phyloP scores from a whole-genome alignment of 495 filamentous ascomycete genomes.

The Polyplosphaeria fusca region DNA sequence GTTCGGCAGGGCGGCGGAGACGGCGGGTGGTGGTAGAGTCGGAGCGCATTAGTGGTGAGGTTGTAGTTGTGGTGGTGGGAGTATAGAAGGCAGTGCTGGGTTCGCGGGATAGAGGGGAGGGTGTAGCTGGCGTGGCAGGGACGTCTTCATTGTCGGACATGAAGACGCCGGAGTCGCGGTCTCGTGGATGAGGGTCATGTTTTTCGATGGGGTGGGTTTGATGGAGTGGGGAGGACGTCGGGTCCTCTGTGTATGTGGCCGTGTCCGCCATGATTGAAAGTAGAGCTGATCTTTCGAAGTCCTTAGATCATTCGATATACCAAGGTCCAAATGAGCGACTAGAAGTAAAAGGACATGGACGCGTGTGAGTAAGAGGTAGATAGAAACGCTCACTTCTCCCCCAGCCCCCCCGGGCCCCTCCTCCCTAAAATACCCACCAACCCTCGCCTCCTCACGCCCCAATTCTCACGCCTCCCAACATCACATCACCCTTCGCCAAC shows the following conservation, averaged over 20 bases:
- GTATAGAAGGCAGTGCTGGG: background rate
- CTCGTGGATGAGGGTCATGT: constrained; percentile 1
- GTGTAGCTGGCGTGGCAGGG: background rate
- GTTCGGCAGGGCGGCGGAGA: constrained; percentile 21
- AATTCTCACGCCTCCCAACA: background rate
- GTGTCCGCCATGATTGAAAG: background rate
- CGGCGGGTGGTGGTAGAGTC: constrained; percentile 6
- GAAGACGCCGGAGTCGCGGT: constrained; percentile 27
- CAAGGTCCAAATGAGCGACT: background rate
- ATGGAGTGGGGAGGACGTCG: background rate
- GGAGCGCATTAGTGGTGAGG: background rate
- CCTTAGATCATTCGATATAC: background rate
- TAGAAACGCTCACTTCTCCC: background rate
- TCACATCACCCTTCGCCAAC: background rate
- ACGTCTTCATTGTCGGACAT: constrained; percentile 11
- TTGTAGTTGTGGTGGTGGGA: background rate
- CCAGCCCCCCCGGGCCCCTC: background rate
- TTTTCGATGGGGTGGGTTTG: background rate
- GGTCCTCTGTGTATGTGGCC: background rate
- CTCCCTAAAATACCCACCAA: background rate
- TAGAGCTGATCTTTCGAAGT: too few relatives aligned
- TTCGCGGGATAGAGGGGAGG: background rate
- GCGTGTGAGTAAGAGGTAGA: background rate
- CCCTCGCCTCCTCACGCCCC: background rate
- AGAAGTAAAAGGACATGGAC: background rate